Evolutionary conservation across 768 basidiomycete genomes (phyloP), one percentile per base, ranked within the genome.

Genomic region (Russula lepida): DNA sequence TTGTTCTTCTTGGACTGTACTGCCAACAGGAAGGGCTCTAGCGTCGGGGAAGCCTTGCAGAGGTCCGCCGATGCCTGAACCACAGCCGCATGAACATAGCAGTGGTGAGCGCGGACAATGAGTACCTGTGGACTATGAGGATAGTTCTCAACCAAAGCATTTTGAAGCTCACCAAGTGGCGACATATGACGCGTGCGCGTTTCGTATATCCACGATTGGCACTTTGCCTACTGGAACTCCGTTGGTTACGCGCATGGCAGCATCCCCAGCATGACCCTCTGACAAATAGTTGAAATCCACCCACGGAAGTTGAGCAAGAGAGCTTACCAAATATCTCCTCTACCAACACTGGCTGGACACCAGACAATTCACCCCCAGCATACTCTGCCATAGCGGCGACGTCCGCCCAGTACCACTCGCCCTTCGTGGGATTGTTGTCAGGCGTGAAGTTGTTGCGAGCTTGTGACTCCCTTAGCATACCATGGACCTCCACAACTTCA

Each of bases 371-470:
- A 1, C 91, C 92, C 17, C 92, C 93, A 19, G 84, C 85, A 65
- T 79, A 80, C 53, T 85, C 78, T 7, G 87, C 84, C 85, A 99
- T 92, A 27, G 83, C 80, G 19, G 82, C 79, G 6, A 93, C 79
- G 70, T 98, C 92, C 21, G 83, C 82, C 89, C 93, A 99, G 68
- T 90, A 92, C 95, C 95, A 99, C 71, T 85, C 81, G 12, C 88
- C 86, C 54, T 82, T 79, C 49, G 80, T 79, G 0, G 89, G 87
- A 46, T 83, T 79, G 71, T 99, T 99, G 54, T 92, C 86, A 19
- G 95, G 95, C 2, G 92, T 95, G 71, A 95, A 99, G 6, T 69
- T 70, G 68, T 92, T 91, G 54, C 86, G 82, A 44, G 75, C 73
- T 68, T 87, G 85, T 30, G 86, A 84, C 2, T 83, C 87, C 58